phyloP scores from a whole-genome alignment of 2,329 filamentous ascomycete species.

The Exophiala calicioides region DNA sequence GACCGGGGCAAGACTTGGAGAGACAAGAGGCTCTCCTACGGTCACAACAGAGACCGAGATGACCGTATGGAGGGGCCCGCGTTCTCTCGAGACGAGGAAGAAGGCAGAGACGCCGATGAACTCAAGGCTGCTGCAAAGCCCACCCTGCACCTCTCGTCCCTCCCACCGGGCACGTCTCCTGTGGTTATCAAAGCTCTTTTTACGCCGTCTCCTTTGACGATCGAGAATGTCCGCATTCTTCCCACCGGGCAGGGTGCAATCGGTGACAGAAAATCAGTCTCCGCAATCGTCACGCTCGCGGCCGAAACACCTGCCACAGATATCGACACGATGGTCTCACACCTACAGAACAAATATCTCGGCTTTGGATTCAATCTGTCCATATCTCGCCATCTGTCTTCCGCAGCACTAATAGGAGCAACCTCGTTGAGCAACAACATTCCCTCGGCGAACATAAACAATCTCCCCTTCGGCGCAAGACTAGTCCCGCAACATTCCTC shows the following conservation, averaged over 20 bases:
- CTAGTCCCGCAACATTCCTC: constrained; percentile 55
- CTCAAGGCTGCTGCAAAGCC: constrained; percentile 55
- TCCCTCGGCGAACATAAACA: constrained; percentile 47
- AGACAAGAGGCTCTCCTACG: constrained; percentile 22
- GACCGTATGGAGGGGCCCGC: constrained; percentile 1
- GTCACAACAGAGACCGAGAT: constrained; percentile 11
- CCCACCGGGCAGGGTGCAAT: constrained; percentile 52
- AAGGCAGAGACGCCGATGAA: constrained; percentile 31
- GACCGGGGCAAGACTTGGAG: constrained; percentile 11
- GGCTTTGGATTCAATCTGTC: constrained; percentile 81
- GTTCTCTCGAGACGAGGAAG: constrained; percentile 17
- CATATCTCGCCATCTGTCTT: constrained; percentile 80
- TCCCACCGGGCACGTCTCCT: constrained; percentile 55
- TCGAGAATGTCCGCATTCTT: constrained; percentile 74
- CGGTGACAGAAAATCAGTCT: constrained; percentile 68
- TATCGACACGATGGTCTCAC: constrained; percentile 76
- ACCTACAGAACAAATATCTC: constrained; percentile 78
- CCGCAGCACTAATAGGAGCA: constrained; percentile 63
- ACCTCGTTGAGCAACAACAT: constrained; percentile 49
- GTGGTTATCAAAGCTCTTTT: constrained; percentile 50
- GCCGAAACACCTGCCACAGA: constrained; percentile 79
- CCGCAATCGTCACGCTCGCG: constrained; percentile 78
- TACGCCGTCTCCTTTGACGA: constrained; percentile 57
- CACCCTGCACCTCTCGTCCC: constrained; percentile 55
- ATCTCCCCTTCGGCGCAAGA: constrained; percentile 78